phyloP scores from a whole-genome alignment of 208 protist species.

The Acanthamoeba lenticulata region DNA sequence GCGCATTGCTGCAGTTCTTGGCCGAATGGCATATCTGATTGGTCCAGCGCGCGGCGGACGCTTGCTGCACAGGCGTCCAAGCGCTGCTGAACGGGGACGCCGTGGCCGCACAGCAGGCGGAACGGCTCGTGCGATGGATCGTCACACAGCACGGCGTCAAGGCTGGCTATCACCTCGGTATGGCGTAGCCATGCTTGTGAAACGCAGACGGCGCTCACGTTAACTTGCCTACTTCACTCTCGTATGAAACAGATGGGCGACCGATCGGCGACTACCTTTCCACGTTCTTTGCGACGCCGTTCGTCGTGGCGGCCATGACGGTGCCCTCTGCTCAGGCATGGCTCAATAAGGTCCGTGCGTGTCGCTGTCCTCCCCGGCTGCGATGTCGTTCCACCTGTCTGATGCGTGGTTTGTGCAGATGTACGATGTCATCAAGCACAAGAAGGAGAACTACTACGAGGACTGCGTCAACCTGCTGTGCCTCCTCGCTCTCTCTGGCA shows the following conservation, averaged over 20 bases:
- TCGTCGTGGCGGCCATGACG: slow-evolving; percentile 41
- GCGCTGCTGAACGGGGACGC: slow-evolving; percentile 21
- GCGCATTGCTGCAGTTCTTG: neutral
- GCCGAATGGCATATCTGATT: neutral
- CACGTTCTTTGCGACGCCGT: neutral
- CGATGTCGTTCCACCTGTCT: neutral
- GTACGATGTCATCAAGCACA: slow-evolving; percentile 25
- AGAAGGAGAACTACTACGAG: slow-evolving; percentile 31
- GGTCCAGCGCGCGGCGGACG: neutral
- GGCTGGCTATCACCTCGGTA: slow-evolving; percentile 22
- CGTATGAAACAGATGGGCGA: neutral
- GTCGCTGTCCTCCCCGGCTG: neutral
- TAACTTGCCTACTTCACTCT: neutral
- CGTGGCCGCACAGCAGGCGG: neutral
- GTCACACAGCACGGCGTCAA: neutral
- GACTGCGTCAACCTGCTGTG: slow-evolving; percentile 27
- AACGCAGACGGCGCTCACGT: neutral
- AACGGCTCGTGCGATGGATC: neutral
- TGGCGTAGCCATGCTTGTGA: neutral
- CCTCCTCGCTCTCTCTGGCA: neutral
- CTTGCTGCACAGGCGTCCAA: neutral
- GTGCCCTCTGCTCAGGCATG: neutral
- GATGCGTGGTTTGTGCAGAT: neutral
- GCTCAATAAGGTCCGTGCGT: neutral
- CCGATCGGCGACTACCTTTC: neutral